Base-by-base conservation (phyloP, 164 flowering plant genomes). In the Protea cynaroides region DNA sequence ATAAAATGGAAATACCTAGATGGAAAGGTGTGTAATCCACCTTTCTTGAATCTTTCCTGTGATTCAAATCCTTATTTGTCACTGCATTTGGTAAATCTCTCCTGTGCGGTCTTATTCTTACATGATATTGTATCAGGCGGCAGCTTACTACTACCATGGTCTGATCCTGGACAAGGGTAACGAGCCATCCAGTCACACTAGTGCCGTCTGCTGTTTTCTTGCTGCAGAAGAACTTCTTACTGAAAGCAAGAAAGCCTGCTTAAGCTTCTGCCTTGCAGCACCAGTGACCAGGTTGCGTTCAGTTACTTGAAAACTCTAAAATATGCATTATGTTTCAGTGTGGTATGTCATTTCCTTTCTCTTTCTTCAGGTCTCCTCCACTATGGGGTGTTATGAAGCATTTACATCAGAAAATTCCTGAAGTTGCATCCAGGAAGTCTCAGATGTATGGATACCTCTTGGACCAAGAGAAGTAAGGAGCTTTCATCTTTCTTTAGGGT, bases 81-180 rank as follows among this genome's bases (percentile, higher is more conserved):
- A 12, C 43, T 66, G 56, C 58, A 44, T 64, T 60, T 23, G 19
- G n/a, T 71, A 5, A 51, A 60, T 25, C 37, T 62, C 44, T 11
- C 10, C 15, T 46, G 56, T 25, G 55, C 8, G 47, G 65, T 70
- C 46, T 38, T 59, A 23, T n/a, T 49, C 4, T 47, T 38, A n/a
- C 34, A 6, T 64, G 13, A 36, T 50, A 8, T 67, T 43, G 55
- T 53, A 58, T 19, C 80, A 94, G 98, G 97, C 97, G 62, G 93
- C 93, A 68, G 95, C 98, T 54, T 94, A 90, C 73, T 94, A 85
- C 81, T 90, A 89, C 76, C 90, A 94, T 65, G 97, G 95, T 25
- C 79, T 85, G 62, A 79, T 94, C 40, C 76, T 86, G 8, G 98
- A 89, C 81, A 87, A 94, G 75, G 92, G 95, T 40, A 80, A 71